Evolutionary conservation across 2,329 filamentous ascomycete genomes (phyloP).

Genomic region (Aspergillus sp.): DNA sequence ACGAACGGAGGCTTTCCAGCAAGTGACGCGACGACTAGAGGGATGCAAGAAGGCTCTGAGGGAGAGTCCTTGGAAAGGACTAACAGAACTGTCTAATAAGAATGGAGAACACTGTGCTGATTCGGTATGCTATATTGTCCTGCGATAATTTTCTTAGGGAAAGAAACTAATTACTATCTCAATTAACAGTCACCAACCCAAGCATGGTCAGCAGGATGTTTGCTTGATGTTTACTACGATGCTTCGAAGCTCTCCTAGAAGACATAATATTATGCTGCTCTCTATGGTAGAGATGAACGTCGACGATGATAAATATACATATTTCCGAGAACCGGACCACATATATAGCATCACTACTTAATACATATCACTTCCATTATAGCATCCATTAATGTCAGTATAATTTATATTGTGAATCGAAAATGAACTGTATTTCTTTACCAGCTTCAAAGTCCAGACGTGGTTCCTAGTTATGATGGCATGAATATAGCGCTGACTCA

Average conservation of each 20-base stretch:
- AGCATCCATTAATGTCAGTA: too few species aligned
- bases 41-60: constrained; percentile 82
- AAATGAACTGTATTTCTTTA: too few species aligned
- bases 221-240: constrained; percentile 96
- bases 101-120: constrained; percentile 77
- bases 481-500: constrained; percentile 9
- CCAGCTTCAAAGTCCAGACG: too few species aligned
- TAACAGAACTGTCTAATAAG: constrained; percentile 92
- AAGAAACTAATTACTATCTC: not conserved
- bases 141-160: not conserved
- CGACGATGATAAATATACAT: not conserved
- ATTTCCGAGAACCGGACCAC: too few species aligned
- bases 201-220: constrained; percentile 89
- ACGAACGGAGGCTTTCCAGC: constrained; percentile 84
- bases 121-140: constrained; percentile 58
- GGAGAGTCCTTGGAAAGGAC: constrained; percentile 78
- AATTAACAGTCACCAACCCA: constrained; percentile 75
- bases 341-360: too few species aligned
- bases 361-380: too few species aligned
- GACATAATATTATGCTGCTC: too few species aligned
- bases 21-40: constrained; percentile 75
- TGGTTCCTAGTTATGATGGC: not conserved
- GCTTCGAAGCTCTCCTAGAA: constrained; percentile 49
- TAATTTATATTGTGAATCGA: too few species aligned
- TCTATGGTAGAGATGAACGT: not conserved